A percentile compares a stretch with the other conserved stretches of the same genome.
Conservation (phyloP, 1,284 basidiomycete genomes). For the Ustilago hordei region DNA sequence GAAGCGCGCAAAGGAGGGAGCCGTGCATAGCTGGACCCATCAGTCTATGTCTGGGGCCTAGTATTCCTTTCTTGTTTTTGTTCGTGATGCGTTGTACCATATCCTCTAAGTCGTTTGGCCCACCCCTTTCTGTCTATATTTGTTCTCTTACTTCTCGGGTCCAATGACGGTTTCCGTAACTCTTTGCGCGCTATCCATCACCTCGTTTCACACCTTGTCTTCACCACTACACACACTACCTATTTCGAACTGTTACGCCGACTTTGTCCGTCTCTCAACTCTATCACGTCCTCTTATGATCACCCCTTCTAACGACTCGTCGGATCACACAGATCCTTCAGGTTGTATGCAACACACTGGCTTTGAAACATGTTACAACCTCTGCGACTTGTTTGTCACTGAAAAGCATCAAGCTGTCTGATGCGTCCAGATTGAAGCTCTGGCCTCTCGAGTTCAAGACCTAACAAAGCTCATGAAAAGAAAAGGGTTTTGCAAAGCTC, state of each 20-base stretch:
- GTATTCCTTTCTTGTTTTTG: conserved; percentile 4
- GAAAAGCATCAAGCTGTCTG: background rate
- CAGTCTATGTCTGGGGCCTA: background rate
- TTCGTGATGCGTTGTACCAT: conserved; percentile 42
- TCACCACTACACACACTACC: background rate
- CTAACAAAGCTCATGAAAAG: background rate
- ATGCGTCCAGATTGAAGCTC: background rate
- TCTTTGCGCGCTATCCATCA: conserved; percentile 1
- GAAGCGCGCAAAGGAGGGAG: conserved; percentile 6
- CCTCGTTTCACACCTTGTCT: conserved; percentile 3
- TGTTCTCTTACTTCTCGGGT: conserved; percentile 11
- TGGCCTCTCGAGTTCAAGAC: background rate
- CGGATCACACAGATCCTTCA: background rate
- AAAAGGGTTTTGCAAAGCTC: background rate
- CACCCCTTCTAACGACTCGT: background rate
- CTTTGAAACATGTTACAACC: background rate
- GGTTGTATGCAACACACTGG: conserved; percentile 4
- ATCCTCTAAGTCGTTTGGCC: conserved; percentile 16
- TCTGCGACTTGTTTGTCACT: background rate
- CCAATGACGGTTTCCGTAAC: conserved; percentile 14
- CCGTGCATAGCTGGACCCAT: conserved; percentile 5
- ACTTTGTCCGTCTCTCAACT: background rate
- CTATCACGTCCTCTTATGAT: background rate
- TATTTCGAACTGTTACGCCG: background rate
- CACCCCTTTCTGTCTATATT: conserved; percentile 13